Conservation (phyloP, 1,139 yeast species). For the Suhomyces kunorum region DNA sequence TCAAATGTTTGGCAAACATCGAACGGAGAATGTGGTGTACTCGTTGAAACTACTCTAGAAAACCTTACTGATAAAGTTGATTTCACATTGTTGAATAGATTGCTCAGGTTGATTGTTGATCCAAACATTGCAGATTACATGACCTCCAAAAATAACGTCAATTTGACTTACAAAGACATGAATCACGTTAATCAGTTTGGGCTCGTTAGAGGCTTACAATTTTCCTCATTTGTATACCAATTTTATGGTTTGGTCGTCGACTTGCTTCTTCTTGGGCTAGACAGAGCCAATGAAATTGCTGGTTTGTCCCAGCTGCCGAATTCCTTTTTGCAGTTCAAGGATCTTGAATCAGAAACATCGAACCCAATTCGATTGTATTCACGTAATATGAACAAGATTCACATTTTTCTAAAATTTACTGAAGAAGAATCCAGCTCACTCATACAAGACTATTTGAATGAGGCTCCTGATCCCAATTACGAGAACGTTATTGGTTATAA, state of each 20-base stretch:
- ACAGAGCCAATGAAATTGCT: conserved; percentile 85
- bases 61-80: conserved; percentile 85
- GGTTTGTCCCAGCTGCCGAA: conserved; percentile 76
- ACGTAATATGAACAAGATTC: conserved; percentile 80
- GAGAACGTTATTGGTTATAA: conserved; percentile 87
- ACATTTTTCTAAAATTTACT: conserved; percentile 74
- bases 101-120: conserved; percentile 79
- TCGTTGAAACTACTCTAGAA: conserved; percentile 72
- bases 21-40: conserved; percentile 78
- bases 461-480: conserved; percentile 90
- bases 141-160: conserved; percentile 86
- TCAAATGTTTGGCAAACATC: conserved; percentile 75
- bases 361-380: conserved; percentile 80
- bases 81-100: conserved; percentile 78
- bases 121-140: conserved; percentile 93
- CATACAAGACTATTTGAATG: conserved; percentile 72
- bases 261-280: conserved; percentile 77
- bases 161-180: conserved; percentile 90
- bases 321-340: conserved; percentile 71
- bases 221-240: conserved; percentile 86
- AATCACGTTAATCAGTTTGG: conserved; percentile 90
- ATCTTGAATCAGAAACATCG: conserved; percentile 55
- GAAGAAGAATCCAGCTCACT: conserved; percentile 70
- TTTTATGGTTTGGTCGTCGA: conserved; percentile 87
- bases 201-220: conserved; percentile 82